Conservation (phyloP, 805 yeast species). For the Sugiyamaella smithiae region DNA sequence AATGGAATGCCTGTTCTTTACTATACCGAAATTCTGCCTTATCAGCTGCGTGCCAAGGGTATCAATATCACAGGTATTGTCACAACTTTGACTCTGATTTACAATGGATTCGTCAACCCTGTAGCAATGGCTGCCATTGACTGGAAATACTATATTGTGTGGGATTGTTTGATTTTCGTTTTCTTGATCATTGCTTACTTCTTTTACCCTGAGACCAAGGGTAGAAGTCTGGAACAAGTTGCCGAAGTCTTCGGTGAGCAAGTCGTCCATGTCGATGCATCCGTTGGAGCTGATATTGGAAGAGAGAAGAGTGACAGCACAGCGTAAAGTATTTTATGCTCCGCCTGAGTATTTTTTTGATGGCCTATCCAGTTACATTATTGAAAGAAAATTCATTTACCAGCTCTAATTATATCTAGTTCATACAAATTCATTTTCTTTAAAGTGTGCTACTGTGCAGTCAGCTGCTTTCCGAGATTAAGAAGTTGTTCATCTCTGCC, state of each 20-base stretch:
- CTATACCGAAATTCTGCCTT: conserved; percentile 24
- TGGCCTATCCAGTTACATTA: too few relatives aligned
- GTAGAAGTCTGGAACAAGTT: conserved; percentile 44
- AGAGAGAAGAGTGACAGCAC: neutral
- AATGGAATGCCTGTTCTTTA: conserved; percentile 34
- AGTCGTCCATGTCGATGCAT: conserved; percentile 4
- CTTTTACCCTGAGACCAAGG: conserved; percentile 42
- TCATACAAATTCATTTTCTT: too few relatives aligned
- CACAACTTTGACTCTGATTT: conserved; percentile 1
- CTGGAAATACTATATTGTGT: conserved; percentile 45
- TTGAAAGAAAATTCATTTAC: too few relatives aligned
- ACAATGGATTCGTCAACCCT: conserved; percentile 29
- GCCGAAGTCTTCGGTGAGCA: conserved; percentile 40
- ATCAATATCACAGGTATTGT: conserved; percentile 5
- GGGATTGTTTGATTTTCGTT: conserved; percentile 23
- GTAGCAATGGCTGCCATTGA: conserved; percentile 41
- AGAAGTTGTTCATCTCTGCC: neutral
- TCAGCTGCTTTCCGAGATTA: neutral
- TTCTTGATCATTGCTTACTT: conserved; percentile 34
- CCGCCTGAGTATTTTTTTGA: too few relatives aligned
- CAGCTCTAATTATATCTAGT: too few relatives aligned
- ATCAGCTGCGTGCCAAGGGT: conserved; percentile 40
- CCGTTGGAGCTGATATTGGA: neutral
- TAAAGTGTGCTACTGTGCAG: too few relatives aligned
- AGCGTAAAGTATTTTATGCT: too few relatives aligned